Conservation (phyloP, 768 basidiomycete genomes). For the Suillus occidentalis region DNA sequence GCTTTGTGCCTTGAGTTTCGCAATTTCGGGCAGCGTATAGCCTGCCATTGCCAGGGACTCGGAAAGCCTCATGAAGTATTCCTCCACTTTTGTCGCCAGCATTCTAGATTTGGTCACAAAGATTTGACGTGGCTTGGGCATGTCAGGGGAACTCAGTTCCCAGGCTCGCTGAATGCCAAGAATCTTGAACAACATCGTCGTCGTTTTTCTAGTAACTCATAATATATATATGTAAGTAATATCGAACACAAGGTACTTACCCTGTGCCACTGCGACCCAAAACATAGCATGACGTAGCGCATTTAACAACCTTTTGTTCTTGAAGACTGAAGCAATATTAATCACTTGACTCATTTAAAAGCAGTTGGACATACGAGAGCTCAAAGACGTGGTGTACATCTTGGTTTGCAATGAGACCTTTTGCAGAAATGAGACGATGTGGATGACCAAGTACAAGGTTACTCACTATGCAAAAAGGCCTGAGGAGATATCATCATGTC, state of each 20-base stretch:
- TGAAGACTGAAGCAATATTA: slow-evolving; percentile 29
- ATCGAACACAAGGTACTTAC: slow-evolving; percentile 33
- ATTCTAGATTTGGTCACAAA: slow-evolving; percentile 72
- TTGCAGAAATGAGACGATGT: neutral
- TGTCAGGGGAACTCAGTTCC: slow-evolving; percentile 33
- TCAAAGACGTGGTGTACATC: slow-evolving; percentile 29
- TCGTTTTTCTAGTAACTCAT: slow-evolving; percentile 56
- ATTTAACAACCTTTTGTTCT: slow-evolving; percentile 59
- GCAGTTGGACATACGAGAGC: slow-evolving; percentile 18
- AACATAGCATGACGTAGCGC: slow-evolving; percentile 62
- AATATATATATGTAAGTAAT: neutral
- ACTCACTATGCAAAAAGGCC: slow-evolving; percentile 25
- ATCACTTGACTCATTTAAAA: slow-evolving; percentile 17
- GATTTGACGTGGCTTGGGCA: slow-evolving; percentile 58
- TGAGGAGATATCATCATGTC: neutral
- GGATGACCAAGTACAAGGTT: neutral
- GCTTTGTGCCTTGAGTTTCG: slow-evolving; percentile 21
- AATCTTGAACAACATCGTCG: slow-evolving; percentile 78
- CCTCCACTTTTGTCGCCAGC: slow-evolving; percentile 64
- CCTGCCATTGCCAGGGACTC: slow-evolving; percentile 41
- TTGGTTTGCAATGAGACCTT: slow-evolving; percentile 24
- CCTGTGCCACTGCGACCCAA: slow-evolving; percentile 75
- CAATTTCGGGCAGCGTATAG: slow-evolving; percentile 40
- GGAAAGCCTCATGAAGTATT: slow-evolving; percentile 57
- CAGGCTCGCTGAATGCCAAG: slow-evolving; percentile 60